phyloP scores from a whole-genome alignment of 352 stramenopile genomes.

The Globisporangium cystogenes region DNA sequence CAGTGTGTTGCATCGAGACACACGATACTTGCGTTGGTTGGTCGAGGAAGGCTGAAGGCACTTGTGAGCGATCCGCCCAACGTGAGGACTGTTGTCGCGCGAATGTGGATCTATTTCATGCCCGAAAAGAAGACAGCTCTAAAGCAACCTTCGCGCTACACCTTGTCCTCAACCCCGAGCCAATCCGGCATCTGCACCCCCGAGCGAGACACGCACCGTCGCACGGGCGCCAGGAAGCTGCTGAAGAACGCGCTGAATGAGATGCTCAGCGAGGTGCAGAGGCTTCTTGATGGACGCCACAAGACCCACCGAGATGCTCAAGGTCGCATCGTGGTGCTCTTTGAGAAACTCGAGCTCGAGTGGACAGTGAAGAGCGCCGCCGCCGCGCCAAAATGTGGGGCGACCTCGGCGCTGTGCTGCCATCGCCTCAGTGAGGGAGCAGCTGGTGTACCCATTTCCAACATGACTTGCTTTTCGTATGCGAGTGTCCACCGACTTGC shows the following conservation, averaged over 20 bases:
- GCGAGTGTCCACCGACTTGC: background rate
- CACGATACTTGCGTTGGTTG: too few relatives aligned
- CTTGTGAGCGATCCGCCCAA: too few relatives aligned
- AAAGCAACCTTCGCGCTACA: background rate
- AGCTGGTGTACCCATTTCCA: too few relatives aligned
- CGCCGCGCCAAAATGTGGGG: slow-evolving; percentile 13
- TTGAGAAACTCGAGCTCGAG: slow-evolving; percentile 64
- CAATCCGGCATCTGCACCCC: too few relatives aligned
- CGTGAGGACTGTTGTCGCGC: too few relatives aligned
- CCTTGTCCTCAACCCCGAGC: too few relatives aligned
- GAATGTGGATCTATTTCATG: too few relatives aligned
- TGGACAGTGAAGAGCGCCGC: slow-evolving; percentile 48
- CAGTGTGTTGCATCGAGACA: too few relatives aligned
- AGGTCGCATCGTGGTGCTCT: slow-evolving; percentile 29
- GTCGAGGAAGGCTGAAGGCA: too few relatives aligned
- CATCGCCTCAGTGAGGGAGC: background rate
- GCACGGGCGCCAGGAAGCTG: slow-evolving; percentile 73
- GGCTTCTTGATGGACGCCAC: slow-evolving; percentile 30
- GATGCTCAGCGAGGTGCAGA: slow-evolving; percentile 52
- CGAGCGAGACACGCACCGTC: too few relatives aligned
- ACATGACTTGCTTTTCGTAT: background rate
- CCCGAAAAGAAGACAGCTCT: too few relatives aligned
- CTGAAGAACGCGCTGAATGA: slow-evolving; percentile 69
- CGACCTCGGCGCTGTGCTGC: slow-evolving; percentile 5
- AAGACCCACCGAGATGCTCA: slow-evolving; percentile 46